Base-by-base conservation (phyloP, 1,139 yeast species). In the Suhomyces kunorum region DNA sequence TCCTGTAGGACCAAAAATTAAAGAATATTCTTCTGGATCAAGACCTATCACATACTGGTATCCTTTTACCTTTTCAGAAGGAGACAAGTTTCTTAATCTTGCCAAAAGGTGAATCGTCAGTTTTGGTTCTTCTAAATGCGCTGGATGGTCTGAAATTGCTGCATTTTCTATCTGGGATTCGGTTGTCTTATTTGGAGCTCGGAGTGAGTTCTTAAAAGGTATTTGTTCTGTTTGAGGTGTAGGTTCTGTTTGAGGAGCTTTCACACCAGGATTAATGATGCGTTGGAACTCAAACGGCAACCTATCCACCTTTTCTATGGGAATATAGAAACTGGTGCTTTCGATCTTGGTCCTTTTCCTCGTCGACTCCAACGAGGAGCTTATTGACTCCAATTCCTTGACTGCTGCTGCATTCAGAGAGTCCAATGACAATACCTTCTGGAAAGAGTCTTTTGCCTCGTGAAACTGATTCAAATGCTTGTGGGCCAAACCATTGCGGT, bases 401-500 rank as follows among this genome's bases (percentile, higher is more conserved):
- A 46, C 41, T 4, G 70, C 73, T 38, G 66, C 57, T 8, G 49
- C 38, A 52, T 79, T 80, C 0, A 43, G 34, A 0, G 78, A 73
- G 37, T 81, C 87, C 4, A 73, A 30, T 4, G 49, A 44, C 17
- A 81, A 54, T 0, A 80, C 86, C 12, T 55, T 49, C 14, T 61
- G 50, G 35, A 77, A 70, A n/a, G 68, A 52, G 2, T 44, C 45
- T 11, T 50, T 50, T 0, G 84, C 78, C 2, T 59, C 54, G 3
- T 48, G 46, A 2, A 51, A 36, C 4, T 65, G 58, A 1, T 66
- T 62, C 33, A 71, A 53, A 1, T 66, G 64, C 22, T 62, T 58
- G 32, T 69, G 58, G 0, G 83, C 80, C 3, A 70, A 42, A 0
- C 84, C 83, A 40, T 70, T 66, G 37, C 96, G 68, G 67, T 76